Evolutionary conservation across 768 basidiomycete genomes (phyloP), one percentile per base, ranked within the genome.

Genomic region (Boletus coccyginus): DNA sequence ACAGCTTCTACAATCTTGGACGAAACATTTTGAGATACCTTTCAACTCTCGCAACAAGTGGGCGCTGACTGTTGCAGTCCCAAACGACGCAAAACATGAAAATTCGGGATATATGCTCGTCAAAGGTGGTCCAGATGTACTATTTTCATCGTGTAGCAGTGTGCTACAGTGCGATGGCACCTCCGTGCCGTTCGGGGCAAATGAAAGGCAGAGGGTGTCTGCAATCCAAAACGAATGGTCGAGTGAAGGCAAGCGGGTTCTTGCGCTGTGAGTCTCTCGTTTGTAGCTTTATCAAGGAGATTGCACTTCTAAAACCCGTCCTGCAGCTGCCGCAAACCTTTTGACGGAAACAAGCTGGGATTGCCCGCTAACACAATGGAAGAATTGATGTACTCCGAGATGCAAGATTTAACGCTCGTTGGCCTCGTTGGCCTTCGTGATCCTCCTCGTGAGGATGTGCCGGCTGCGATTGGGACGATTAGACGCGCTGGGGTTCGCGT

Each of bases 81-180:
- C 55, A 9, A 53, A 57, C 36, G 52, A 46, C 5, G 56, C 58
- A 57, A 52, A 60, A 8, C 2, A 33, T 2, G 39, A 59, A 2
- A 50, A 24, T 16, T n/a, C 53, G 31, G 55, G 63, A 13, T 68
- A 77, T 64, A 71, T 85, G 52, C 68, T 81, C 52, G 73, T 79
- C 66, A 85, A 85, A 63, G 84, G 83, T 33, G 84, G 81, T 2
- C 85, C 85, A 0, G 85, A 86, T 53, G 70, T 82, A 3, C 70
- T 83, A 17, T 74, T 81, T 44, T 63, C 62, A 3, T 66, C 67
- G 7, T 81, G 80, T 58, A 71, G 66, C 8, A 56, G 33, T 9
- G 73, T 73, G 47, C 50, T 76, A 36, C 62, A 63, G 19, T 50
- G 68, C 1, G 69, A 74, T 48, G 76, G 75, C 4, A 61, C 65